Conservation (phyloP, 352 stramenopile genomes). For the Aphanomyces astaci region DNA sequence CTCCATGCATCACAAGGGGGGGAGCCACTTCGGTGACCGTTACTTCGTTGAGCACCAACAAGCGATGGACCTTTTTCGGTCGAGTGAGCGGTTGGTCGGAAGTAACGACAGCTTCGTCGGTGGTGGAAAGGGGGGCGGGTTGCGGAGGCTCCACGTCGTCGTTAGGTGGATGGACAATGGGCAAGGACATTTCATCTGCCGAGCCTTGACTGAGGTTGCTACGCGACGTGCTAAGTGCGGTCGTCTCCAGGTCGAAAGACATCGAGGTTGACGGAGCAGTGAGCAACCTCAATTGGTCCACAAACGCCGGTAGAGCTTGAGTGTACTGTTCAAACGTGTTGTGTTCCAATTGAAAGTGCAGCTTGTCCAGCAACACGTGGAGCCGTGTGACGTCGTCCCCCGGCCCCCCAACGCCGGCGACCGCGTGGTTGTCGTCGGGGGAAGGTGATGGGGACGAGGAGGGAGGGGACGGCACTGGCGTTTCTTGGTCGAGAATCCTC, state of each 20-base stretch:
- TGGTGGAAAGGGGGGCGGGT: no score
- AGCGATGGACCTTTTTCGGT: background rate
- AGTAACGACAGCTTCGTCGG: no score
- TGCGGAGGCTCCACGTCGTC: no score
- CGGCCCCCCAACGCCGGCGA: no score
- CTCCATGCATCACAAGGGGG: slow-evolving; percentile 47
- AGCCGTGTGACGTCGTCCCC: background rate
- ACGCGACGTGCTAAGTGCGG: background rate
- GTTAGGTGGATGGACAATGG: background rate
- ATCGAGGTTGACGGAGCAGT: background rate
- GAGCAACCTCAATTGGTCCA: background rate
- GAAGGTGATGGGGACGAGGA: no score
- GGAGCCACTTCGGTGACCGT: slow-evolving; percentile 37
- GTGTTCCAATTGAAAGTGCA: slow-evolving; percentile 1
- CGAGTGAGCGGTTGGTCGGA: no score
- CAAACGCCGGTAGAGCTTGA: background rate
- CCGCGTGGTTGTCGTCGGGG: no score
- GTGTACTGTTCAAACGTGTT: slow-evolving; percentile 8
- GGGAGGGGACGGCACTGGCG: no score
- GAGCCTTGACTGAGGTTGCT: background rate
- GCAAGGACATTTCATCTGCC: background rate
- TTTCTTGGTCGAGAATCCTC: background rate
- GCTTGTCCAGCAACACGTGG: background rate
- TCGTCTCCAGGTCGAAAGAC: background rate
- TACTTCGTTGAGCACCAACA: slow-evolving; percentile 39